Evolutionary conservation across 1,284 basidiomycete genomes (phyloP).

Genomic region (Kwoniella shivajii): DNA sequence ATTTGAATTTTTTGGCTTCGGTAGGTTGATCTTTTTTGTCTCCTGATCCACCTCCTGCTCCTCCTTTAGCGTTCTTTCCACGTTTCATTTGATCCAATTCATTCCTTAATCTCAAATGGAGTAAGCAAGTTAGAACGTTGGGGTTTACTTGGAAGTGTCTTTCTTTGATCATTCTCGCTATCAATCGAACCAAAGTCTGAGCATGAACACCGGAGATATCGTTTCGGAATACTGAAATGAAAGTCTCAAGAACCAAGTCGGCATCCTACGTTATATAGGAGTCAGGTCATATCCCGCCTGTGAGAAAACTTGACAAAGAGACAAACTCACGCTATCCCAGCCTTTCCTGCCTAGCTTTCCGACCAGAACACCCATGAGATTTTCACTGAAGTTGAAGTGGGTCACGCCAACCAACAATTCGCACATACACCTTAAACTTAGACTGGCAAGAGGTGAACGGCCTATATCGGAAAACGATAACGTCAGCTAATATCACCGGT

Average conservation of each 20-base stretch:
- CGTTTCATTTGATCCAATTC: slow-evolving; percentile 66
- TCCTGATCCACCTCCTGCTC: slow-evolving; percentile 53
- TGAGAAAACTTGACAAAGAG: not conserved
- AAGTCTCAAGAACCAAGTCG: slow-evolving; percentile 75
- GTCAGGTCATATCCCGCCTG: not conserved
- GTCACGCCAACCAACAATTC: slow-evolving; percentile 78
- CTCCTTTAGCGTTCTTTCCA: slow-evolving; percentile 60
- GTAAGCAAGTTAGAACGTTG: slow-evolving; percentile 80
- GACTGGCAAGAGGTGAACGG: slow-evolving; percentile 69
- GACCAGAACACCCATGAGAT: slow-evolving; percentile 87
- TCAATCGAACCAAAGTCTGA: slow-evolving; percentile 82
- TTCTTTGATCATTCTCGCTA: slow-evolving; percentile 97
- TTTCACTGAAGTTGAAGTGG: slow-evolving; percentile 96
- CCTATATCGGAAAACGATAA: slow-evolving; percentile 57
- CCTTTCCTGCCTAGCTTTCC: slow-evolving; percentile 78
- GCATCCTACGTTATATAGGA: slow-evolving; percentile 61
- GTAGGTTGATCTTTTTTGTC: slow-evolving; percentile 62
- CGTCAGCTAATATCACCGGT: slow-evolving; percentile 33
- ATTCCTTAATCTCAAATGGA: slow-evolving; percentile 82
- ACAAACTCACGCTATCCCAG: slow-evolving; percentile 77
- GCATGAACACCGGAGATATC: slow-evolving; percentile 80
- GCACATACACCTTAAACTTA: slow-evolving; percentile 82
- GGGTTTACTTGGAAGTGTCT: slow-evolving; percentile 86
- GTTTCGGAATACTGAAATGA: slow-evolving; percentile 77
- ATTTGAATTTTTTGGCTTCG: slow-evolving; percentile 61